Evolutionary conservation across 1,284 basidiomycete genomes (phyloP).

Genomic region (Trichosporon faecale): DNA sequence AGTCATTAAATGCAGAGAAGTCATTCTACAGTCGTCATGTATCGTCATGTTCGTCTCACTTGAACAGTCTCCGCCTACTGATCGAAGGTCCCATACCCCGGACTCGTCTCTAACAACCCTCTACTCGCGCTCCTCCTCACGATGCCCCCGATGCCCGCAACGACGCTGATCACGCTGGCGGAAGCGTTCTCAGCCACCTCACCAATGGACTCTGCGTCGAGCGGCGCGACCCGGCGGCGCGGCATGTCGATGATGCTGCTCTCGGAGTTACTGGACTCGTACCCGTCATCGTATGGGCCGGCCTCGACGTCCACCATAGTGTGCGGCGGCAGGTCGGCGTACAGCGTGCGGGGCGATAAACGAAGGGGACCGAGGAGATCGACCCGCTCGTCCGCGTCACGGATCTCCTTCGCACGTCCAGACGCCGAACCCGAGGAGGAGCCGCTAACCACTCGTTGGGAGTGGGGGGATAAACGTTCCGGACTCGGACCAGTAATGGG

Average conservation of each 20-base stretch:
- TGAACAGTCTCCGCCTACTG: background rate
- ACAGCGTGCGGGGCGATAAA: background rate
- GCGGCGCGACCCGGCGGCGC: background rate
- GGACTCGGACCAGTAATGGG: background rate
- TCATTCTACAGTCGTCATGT: background rate
- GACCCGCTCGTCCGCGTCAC: background rate
- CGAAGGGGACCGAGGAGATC: background rate
- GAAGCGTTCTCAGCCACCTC: background rate
- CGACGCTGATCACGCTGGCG: background rate
- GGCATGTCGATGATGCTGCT: conserved; percentile 25
- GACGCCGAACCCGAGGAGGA: background rate
- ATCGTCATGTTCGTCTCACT: background rate
- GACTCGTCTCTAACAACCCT: background rate
- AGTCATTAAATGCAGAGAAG: conserved; percentile 6
- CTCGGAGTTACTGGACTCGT: conserved; percentile 13
- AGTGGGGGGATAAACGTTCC: background rate
- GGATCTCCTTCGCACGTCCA: background rate
- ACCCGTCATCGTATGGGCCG: background rate
- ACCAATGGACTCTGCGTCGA: background rate
- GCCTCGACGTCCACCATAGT: background rate
- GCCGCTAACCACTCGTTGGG: background rate
- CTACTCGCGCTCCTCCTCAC: background rate
- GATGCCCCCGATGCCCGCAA: background rate
- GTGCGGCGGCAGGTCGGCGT: background rate
- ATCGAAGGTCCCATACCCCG: background rate